Evolutionary conservation across 768 basidiomycete species (phyloP).

Genomic region (Trametes gibbosa): DNA sequence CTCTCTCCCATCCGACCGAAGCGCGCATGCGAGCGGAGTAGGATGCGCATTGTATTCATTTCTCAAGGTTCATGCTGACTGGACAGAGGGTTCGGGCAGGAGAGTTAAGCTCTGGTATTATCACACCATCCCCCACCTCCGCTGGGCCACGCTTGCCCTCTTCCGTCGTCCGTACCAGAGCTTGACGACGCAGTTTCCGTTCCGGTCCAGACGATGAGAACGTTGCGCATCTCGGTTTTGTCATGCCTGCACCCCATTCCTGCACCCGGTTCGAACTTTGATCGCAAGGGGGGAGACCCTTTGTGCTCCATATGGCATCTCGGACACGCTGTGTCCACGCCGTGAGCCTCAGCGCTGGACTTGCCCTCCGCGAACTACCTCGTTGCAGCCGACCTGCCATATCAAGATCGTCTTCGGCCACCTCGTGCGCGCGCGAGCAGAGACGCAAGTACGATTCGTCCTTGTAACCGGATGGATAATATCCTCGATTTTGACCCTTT

Average conservation of each 20-base stretch:
- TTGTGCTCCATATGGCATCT: conserved; percentile 55
- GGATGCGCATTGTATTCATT: conserved; percentile 9
- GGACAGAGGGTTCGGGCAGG: conserved; percentile 13
- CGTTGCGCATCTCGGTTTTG: conserved; percentile 19
- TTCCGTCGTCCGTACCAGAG: conserved; percentile 25
- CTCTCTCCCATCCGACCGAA: conserved; percentile 1
- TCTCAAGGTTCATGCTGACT: conserved; percentile 21
- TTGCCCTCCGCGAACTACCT: conserved; percentile 46
- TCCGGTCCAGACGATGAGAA: conserved; percentile 18
- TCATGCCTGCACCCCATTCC: conserved; percentile 26
- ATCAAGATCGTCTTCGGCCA: conserved; percentile 37
- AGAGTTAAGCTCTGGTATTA: conserved; percentile 29
- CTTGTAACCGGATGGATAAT: conserved; percentile 19
- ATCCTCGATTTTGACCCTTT: conserved; percentile 21
- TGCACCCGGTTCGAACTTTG: conserved; percentile 25
- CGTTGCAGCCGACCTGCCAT: conserved; percentile 56
- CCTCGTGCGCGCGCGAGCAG: conserved; percentile 25
- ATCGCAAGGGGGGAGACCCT: conserved; percentile 32
- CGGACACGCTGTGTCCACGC: conserved; percentile 67
- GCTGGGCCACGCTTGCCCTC: conserved; percentile 29
- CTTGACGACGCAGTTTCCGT: conserved; percentile 30
- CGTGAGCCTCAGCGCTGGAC: conserved; percentile 62
- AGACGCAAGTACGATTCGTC: conserved; percentile 12
- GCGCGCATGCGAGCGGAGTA: conserved; percentile 11
- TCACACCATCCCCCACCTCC: conserved; percentile 11